phyloP scores from a whole-genome alignment of 208 protist genomes.

The Trypanosoma avium region DNA sequence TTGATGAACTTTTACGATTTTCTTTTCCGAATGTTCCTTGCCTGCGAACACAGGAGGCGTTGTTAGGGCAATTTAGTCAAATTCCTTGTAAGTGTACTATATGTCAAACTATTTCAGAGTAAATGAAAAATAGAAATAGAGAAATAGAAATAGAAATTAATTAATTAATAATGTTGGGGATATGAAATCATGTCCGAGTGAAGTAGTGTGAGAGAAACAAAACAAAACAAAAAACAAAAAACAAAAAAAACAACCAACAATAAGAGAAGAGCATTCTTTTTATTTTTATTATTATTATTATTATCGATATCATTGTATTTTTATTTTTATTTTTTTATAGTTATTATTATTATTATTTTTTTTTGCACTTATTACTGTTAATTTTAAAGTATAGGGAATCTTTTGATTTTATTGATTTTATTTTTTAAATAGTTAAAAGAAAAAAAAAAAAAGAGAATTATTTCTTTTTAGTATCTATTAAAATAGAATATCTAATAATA shows the following conservation, averaged over 20 bases:
- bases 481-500: conserved; percentile 1
- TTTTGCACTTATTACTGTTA: no score
- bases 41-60: conserved; percentile 14
- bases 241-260: no score
- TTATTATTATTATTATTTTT: neutral
- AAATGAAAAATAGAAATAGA: neutral
- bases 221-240: no score
- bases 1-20: conserved; percentile 25
- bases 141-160: neutral
- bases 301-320: neutral
- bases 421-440: no score
- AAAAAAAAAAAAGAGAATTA: conserved; percentile 5
- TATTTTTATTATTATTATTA: neutral
- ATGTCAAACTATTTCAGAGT: neutral
- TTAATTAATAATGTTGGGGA: no score
- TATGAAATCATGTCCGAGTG: no score
- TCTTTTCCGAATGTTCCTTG: conserved; percentile 27
- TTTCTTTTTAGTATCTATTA: neutral
- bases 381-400: no score
- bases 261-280: neutral
- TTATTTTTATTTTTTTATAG: no score
- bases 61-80: conserved; percentile 7
- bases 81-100: conserved; percentile 6
- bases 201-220: no score
- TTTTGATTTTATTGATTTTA: no score